Conservation (phyloP, 768 basidiomycete species). For the Psilocybe cubensis region DNA sequence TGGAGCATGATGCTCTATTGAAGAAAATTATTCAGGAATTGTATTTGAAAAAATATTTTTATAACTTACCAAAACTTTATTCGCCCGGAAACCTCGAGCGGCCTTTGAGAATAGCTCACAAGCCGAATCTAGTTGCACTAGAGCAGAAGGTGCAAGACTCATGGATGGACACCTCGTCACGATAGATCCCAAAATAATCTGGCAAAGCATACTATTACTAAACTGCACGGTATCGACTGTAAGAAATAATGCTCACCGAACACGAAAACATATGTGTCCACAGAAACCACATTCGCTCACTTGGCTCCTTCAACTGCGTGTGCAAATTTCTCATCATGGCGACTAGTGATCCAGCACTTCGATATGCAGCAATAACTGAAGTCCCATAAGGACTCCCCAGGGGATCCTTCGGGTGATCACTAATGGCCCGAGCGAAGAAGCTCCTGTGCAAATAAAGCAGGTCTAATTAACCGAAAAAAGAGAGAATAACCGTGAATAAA, state of each 20-base stretch:
- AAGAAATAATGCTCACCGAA: constrained; percentile 46
- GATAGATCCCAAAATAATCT: constrained; percentile 77
- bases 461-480: constrained; percentile 40
- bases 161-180: constrained; percentile 81
- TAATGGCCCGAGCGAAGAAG: constrained; percentile 75
- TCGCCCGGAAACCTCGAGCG: constrained; percentile 65
- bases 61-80: constrained; percentile 62
- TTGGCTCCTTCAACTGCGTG: constrained; percentile 63
- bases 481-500: constrained; percentile 15
- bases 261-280: constrained; percentile 71
- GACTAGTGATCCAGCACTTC: constrained; percentile 72
- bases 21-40: background rate
- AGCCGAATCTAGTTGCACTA: constrained; percentile 74
- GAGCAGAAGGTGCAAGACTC: constrained; percentile 75
- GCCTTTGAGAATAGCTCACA: constrained; percentile 76
- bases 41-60: background rate
- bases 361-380: constrained; percentile 75
- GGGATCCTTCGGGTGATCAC: constrained; percentile 75
- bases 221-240: background rate
- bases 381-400: constrained; percentile 74
- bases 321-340: constrained; percentile 73
- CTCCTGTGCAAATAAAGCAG: constrained; percentile 73
- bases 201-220: constrained; percentile 3
- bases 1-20: constrained; percentile 64
- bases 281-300: constrained; percentile 68